These are phyloP conservation scores for Mortierella sp. DNA, from an alignment of 371 early-diverging fungal genomes.

Conservation along the genomic window DNA sequence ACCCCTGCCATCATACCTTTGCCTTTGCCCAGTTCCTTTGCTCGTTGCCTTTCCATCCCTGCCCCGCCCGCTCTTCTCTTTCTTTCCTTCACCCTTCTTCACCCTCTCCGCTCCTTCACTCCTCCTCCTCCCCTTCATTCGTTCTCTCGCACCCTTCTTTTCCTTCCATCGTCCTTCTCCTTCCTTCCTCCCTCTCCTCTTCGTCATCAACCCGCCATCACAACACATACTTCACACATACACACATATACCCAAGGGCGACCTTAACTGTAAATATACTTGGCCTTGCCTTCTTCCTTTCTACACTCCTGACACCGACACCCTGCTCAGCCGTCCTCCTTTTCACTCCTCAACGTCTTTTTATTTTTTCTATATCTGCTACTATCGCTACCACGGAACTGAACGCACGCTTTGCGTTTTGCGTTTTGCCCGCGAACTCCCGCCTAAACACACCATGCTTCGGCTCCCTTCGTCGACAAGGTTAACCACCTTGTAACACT, in stretches of 20 bases:
- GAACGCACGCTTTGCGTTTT: neutral
- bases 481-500: neutral
- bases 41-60: neutral
- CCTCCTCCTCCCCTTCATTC: neutral
- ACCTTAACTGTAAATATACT: conserved; percentile 8
- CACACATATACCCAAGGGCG: conserved; percentile 2
- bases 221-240: neutral
- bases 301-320: neutral
- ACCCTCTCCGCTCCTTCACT: neutral
- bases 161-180: neutral
- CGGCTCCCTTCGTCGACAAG: neutral
- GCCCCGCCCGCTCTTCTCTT: neutral
- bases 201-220: neutral
- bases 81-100: neutral
- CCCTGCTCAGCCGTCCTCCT: no score
- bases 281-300: neutral
- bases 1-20: neutral
- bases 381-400: no score
- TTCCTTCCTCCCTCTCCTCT: neutral
- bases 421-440: neutral
- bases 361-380: no score
- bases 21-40: neutral
- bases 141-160: neutral
- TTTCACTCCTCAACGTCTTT: no score
- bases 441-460: neutral